Evolutionary conservation across 1,139 yeast species (phyloP), one percentile per base, ranked within the genome.

Genomic region (Kurtzmaniella quercitrusa): DNA sequence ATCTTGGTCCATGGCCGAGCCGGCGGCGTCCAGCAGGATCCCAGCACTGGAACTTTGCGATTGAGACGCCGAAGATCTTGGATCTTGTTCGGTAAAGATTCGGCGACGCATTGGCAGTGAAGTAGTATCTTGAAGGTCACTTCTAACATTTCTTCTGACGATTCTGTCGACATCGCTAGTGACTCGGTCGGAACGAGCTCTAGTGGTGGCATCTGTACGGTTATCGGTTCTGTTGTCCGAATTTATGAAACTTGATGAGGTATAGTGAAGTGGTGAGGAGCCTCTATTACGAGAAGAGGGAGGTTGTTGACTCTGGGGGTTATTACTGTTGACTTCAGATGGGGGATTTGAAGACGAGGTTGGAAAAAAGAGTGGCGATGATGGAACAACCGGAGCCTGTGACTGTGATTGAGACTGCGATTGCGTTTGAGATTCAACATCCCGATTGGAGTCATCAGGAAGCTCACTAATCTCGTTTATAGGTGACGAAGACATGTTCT

Each of bases 321-420:
- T 36, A 23, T 23, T 23, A 28, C 20, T 19, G n/a, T 12, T 37
- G 20, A 48, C 52, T 45, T 71, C 76, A 11, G 76, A 70, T 40
- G 65, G 60, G 2, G 74, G 71, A 45, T 71, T 70, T 18, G 78
- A 74, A n/a, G 68, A 71, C 8, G 80, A 72, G 22, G 80, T 75
- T 18, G 79, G 78, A 56, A 82, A 75, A 55, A 83, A 81, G 46
- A 83, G 70, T 26, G 88, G 88, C 19, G 88, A 82, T 11, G 87
- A 80, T 7, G 84, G 83, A 32, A 72, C 80, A n/a, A 63, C 71
- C 14, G 54, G 55, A 16, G 59, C 43, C 49, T 68, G 74, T 11
- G 68, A 54, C 52, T 68, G 76, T 11, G 67, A 55, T 40, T 56
- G 59, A 2, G 72, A 59, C 43, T 63, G 65, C 3, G 71, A 55